phyloP scores from a whole-genome alignment of 208 protist species.

The Trypanosoma caninum region DNA sequence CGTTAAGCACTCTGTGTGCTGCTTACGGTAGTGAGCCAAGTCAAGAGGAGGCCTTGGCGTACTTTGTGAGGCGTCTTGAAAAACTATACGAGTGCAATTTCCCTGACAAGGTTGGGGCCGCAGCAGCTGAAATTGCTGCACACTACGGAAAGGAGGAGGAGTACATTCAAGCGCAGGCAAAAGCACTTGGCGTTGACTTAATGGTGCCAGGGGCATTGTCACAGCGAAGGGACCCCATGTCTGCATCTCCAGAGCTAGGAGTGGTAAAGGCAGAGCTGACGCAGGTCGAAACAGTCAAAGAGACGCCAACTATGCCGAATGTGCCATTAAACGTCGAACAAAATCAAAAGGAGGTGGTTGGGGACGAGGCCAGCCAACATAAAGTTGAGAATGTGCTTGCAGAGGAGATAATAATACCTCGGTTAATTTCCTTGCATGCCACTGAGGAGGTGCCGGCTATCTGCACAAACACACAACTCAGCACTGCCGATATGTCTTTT shows the following conservation, averaged over 20 bases:
- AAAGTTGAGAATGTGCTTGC: no score
- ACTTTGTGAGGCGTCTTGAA: slow-evolving; percentile 18
- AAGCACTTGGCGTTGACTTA: background rate
- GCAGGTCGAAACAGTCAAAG: background rate
- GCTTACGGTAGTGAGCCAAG: slow-evolving; percentile 6
- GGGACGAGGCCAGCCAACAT: no score
- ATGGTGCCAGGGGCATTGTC: background rate
- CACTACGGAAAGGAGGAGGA: slow-evolving; percentile 16
- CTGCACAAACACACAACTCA: background rate
- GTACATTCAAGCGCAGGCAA: slow-evolving; percentile 4
- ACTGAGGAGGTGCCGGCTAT: background rate
- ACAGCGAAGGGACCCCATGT: background rate
- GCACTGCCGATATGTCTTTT: background rate
- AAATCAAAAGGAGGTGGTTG: no score
- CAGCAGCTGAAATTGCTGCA: background rate
- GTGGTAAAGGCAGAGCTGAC: background rate
- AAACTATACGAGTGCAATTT: slow-evolving; percentile 2
- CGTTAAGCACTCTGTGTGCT: background rate
- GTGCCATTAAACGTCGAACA: background rate
- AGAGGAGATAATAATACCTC: no score
- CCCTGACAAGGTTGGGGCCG: background rate
- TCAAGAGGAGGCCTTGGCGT: slow-evolving; percentile 7
- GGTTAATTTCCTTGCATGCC: no score
- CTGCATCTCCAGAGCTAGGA: background rate
- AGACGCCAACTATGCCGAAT: background rate